These are phyloP conservation scores for Laetiporus sulphureus DNA, from an alignment of 1,284 basidiomycete genomes.

Conservation along the genomic window DNA sequence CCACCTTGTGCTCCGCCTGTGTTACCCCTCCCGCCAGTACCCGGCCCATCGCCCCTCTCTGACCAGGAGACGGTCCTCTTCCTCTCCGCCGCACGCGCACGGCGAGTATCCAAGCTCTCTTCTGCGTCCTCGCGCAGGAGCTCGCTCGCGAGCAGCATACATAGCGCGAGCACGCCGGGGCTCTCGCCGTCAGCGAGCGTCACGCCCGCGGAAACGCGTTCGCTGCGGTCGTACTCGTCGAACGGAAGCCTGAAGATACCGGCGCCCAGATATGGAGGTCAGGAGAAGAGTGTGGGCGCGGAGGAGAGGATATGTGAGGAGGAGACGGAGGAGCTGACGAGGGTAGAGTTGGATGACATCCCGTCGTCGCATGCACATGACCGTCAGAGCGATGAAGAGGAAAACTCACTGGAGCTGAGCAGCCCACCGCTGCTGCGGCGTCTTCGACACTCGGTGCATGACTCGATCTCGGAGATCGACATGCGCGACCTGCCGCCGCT, in stretches of 20 bases:
- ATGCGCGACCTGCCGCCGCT: slow-evolving; percentile 36
- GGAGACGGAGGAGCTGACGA: too few relatives aligned
- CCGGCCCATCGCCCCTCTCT: slow-evolving; percentile 42
- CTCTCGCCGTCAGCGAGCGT: slow-evolving; percentile 14
- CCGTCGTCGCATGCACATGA: too few relatives aligned
- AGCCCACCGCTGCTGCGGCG: slow-evolving; percentile 10
- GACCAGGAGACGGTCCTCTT: slow-evolving; percentile 39
- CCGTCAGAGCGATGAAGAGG: slow-evolving; percentile 20
- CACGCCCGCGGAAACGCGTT: slow-evolving; percentile 20
- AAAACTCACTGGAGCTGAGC: slow-evolving; percentile 17
- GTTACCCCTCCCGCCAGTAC: slow-evolving; percentile 43
- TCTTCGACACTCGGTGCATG: slow-evolving; percentile 8
- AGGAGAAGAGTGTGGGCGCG: too few relatives aligned
- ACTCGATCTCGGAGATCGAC: slow-evolving; percentile 33
- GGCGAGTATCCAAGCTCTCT: slow-evolving; percentile 29
- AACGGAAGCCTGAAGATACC: too few relatives aligned
- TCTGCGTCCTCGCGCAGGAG: slow-evolving; percentile 26
- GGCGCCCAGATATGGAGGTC: too few relatives aligned
- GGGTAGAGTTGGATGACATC: too few relatives aligned
- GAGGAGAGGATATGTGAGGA: too few relatives aligned
- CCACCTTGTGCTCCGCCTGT: slow-evolving; percentile 41
- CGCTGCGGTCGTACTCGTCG: slow-evolving; percentile 25
- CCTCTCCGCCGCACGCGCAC: slow-evolving; percentile 30
- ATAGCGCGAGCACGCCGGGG: slow-evolving; percentile 14
- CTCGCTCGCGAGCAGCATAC: slow-evolving; percentile 22